Evolutionary conservation across 371 early-diverging fungal species (phyloP).

Genomic region (Conidiobolus incongruus): DNA sequence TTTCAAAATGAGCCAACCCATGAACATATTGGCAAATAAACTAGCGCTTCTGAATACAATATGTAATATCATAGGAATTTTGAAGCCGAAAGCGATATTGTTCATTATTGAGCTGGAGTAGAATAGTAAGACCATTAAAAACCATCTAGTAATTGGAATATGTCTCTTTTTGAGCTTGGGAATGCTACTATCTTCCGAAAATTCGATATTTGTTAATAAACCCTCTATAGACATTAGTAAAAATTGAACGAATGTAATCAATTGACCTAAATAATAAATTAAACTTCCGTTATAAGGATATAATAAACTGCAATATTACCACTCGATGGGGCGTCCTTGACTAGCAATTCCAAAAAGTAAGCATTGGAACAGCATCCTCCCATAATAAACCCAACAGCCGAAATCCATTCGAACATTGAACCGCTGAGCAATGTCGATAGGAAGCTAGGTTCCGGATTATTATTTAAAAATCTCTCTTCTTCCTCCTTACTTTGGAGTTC

Average conservation of each 20-base stretch:
- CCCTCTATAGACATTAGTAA: conserved; percentile 50
- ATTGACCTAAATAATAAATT: conserved; percentile 30
- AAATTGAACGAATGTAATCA: conserved; percentile 77
- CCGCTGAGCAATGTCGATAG: no score
- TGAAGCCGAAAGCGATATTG: conserved; percentile 55
- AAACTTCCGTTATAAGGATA: conserved; percentile 3
- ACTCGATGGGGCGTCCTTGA: conserved; percentile 19
- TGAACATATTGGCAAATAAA: conserved; percentile 59
- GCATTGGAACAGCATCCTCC: conserved; percentile 84
- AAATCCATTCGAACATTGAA: no score
- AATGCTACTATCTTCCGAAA: conserved; percentile 13
- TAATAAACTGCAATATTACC: background rate
- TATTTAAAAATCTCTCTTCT: no score
- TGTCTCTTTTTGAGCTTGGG: conserved; percentile 29
- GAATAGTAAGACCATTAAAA: conserved; percentile 49
- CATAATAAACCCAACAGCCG: conserved; percentile 44
- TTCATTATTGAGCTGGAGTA: conserved; percentile 57
- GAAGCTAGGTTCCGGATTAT: no score
- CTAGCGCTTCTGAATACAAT: conserved; percentile 74
- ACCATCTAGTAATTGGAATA: conserved; percentile 52
- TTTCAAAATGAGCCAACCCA: conserved; percentile 42
- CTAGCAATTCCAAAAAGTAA: conserved; percentile 52
- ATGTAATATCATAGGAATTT: conserved; percentile 66
- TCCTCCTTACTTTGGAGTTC: no score
- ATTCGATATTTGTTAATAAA: conserved; percentile 29